Percentiles rank a stretch among this genome's conserved stretches.
phyloP scores from a whole-genome alignment of 2,329 filamentous ascomycete species.

The Penicillium sp. region DNA sequence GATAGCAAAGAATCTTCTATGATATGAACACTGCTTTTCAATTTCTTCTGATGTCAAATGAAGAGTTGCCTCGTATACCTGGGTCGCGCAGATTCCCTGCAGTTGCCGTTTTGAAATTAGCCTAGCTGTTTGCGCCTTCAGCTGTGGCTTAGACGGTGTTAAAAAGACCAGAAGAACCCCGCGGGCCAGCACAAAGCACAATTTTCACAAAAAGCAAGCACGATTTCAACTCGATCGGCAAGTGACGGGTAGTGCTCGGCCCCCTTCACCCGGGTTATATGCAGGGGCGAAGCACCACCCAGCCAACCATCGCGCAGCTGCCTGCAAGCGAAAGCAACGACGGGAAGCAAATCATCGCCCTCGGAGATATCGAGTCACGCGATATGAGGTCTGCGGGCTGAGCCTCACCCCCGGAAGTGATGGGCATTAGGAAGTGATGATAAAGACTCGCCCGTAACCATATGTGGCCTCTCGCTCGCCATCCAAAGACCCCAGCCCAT shows the following conservation, averaged over 20 bases:
- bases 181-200: no score
- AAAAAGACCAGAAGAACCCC: no score
- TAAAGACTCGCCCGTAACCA: background rate
- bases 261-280: background rate
- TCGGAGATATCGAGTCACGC: background rate
- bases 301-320: background rate
- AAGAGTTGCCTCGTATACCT: no score
- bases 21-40: no score
- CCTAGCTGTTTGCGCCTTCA: no score
- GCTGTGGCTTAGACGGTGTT: no score
- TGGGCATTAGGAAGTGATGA: background rate
- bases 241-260: background rate
- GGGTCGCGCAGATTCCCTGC: no score
- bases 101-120: no score
- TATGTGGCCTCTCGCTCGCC: background rate
- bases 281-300: background rate
- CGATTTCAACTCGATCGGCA: background rate
- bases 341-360: background rate
- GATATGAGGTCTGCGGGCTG: background rate
- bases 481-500: background rate
- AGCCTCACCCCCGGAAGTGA: background rate
- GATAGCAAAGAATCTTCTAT: no score
- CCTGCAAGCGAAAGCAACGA: background rate
- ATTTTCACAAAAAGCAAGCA: background rate
- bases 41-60: no score